Percentiles rank a stretch among this genome's conserved stretches.
These are phyloP conservation scores for Neoascochyta sp. DNA, from an alignment of 2,329 filamentous ascomycete species.

Conservation along the genomic window DNA sequence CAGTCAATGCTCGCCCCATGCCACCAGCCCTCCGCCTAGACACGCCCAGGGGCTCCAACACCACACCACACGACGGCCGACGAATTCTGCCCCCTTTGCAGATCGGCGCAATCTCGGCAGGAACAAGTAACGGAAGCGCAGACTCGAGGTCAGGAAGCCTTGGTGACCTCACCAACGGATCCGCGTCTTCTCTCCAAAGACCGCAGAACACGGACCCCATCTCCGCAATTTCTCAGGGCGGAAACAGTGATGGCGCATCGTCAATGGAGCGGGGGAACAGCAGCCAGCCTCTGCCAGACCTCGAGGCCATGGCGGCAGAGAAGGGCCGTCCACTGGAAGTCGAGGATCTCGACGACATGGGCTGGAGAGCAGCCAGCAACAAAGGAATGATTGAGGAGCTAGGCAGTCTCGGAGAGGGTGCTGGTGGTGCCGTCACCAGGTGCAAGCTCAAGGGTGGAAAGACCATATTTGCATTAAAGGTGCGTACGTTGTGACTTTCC, in stretches of 20 bases:
- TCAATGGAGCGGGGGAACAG: constrained; percentile 80
- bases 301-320: constrained; percentile 78
- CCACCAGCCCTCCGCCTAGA: constrained; percentile 79
- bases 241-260: constrained; percentile 64
- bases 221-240: constrained; percentile 78
- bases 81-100: constrained; percentile 54
- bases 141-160: constrained; percentile 84
- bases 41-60: constrained; percentile 80
- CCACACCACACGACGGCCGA: constrained; percentile 66
- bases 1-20: constrained; percentile 48
- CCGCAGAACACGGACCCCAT: constrained; percentile 73
- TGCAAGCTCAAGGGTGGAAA: constrained; percentile 87
- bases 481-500: constrained; percentile 39
- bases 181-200: constrained; percentile 78
- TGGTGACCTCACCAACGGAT: constrained; percentile 75
- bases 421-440: constrained; percentile 89
- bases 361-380: constrained; percentile 88
- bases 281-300: constrained; percentile 68
- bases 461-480: constrained; percentile 94
- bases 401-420: constrained; percentile 87
- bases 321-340: constrained; percentile 82
- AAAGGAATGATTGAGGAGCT: constrained; percentile 85
- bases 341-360: constrained; percentile 90
- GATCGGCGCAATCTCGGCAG: constrained; percentile 58
- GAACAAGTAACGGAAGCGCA: constrained; percentile 75